Conservation (phyloP, 2,329 filamentous ascomycete genomes). For the Parafenestella ontariensis region DNA sequence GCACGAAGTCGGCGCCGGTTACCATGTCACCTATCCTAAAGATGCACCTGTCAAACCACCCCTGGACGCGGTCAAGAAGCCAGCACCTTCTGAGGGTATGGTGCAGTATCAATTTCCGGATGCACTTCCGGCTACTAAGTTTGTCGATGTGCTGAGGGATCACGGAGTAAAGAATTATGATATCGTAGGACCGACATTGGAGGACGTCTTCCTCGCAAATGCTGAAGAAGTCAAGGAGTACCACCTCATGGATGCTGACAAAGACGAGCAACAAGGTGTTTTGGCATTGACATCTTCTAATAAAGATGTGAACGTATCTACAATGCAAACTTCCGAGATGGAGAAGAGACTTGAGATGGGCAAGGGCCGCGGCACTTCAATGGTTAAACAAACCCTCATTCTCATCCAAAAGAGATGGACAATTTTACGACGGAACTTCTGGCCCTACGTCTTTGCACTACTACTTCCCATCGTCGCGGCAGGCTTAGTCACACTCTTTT, state of each 20-base stretch:
- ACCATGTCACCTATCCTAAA: conserved; percentile 66
- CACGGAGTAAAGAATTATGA: conserved; percentile 77
- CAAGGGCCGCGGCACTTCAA: conserved; percentile 73
- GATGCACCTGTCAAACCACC: conserved; percentile 57
- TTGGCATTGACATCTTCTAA: conserved; percentile 12
- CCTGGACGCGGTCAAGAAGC: conserved; percentile 54
- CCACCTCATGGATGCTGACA: conserved; percentile 37
- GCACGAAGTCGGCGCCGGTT: conserved; percentile 80
- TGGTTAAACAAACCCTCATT: conserved; percentile 73
- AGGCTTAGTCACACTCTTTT: conserved; percentile 78
- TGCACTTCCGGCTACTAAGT: conserved; percentile 72
- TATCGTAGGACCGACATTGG: conserved; percentile 86
- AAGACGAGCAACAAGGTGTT: conserved; percentile 26
- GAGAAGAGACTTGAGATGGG: conserved; percentile 57
- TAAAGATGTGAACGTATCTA: conserved; percentile 33
- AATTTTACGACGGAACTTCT: conserved; percentile 78
- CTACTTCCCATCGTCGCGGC: conserved; percentile 81
- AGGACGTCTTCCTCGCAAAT: conserved; percentile 88
- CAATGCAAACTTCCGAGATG: conserved; percentile 38
- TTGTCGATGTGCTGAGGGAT: conserved; percentile 73
- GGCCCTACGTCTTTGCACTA: conserved; percentile 77
- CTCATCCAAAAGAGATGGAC: conserved; percentile 80
- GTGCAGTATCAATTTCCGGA: conserved; percentile 75
- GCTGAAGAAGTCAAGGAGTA: conserved; percentile 78
- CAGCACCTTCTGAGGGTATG: conserved; percentile 63